phyloP scores from a whole-genome alignment of 2,329 filamentous ascomycete genomes.

The Massarina eburnea region DNA sequence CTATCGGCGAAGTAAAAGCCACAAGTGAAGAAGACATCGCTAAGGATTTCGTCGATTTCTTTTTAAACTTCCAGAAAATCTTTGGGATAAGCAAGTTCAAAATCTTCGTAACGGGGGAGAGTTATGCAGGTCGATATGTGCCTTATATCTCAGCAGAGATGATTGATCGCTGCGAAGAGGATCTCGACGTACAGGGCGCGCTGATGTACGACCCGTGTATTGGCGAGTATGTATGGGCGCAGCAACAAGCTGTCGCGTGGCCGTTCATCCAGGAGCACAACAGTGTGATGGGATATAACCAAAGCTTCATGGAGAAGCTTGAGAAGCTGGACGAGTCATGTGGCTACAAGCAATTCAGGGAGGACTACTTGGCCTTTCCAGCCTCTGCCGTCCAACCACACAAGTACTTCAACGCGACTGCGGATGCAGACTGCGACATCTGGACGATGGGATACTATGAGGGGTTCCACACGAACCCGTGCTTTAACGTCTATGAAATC shows the following conservation, averaged over 20 bases:
- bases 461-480: too few relatives aligned
- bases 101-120: slow-evolving; percentile 74
- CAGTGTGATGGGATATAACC: slow-evolving; percentile 65
- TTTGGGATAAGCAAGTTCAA: slow-evolving; percentile 68
- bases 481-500: slow-evolving; percentile 77
- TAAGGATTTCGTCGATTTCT: slow-evolving; percentile 74
- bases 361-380: slow-evolving; percentile 68
- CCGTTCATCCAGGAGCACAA: slow-evolving; percentile 64
- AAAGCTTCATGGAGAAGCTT: slow-evolving; percentile 57
- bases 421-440: too few relatives aligned
- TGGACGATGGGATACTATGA: too few relatives aligned
- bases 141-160: slow-evolving; percentile 75
- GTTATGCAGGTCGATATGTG: slow-evolving; percentile 64
- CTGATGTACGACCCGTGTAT: slow-evolving; percentile 73
- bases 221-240: slow-evolving; percentile 55
- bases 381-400: too few relatives aligned
- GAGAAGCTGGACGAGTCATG: slow-evolving; percentile 58
- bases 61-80: slow-evolving; percentile 73
- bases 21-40: slow-evolving; percentile 68
- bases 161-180: slow-evolving; percentile 63
- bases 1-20: slow-evolving; percentile 64
- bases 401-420: too few relatives aligned
- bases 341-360: slow-evolving; percentile 63
- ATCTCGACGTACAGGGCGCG: slow-evolving; percentile 69
- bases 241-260: too few relatives aligned